Evolutionary conservation across 2,329 filamentous ascomycete genomes (phyloP).

Genomic region (Arachnomyces sp.): DNA sequence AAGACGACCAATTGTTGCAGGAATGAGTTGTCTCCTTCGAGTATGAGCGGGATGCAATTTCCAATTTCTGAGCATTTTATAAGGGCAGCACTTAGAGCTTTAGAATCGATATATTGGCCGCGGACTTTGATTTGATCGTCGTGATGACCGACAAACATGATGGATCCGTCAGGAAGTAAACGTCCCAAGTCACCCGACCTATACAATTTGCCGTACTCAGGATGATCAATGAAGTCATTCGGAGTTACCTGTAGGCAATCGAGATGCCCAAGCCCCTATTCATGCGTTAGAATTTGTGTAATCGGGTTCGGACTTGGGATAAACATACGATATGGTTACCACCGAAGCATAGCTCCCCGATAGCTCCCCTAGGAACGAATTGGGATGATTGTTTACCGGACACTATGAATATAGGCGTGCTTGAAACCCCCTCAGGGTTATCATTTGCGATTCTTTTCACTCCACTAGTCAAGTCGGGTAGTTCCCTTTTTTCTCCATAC

Average conservation of each 20-base stretch:
- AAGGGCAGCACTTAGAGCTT: constrained; percentile 61
- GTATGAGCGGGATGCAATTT: constrained; percentile 58
- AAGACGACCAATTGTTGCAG: constrained; percentile 58
- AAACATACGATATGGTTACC: constrained; percentile 63
- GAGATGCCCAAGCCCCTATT: constrained; percentile 57
- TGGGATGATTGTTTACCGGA: constrained; percentile 36
- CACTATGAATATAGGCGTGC: constrained; percentile 66
- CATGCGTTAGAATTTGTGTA: constrained; percentile 5
- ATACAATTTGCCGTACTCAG: constrained; percentile 63
- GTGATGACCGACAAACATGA: constrained; percentile 63
- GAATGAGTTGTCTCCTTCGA: constrained; percentile 33
- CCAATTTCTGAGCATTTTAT: constrained; percentile 43
- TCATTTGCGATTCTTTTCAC: constrained; percentile 47
- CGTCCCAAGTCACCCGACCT: constrained; percentile 75
- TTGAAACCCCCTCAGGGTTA: constrained; percentile 49
- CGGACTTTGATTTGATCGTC: constrained; percentile 78
- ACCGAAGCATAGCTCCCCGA: constrained; percentile 81
- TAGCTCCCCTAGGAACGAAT: constrained; percentile 58
- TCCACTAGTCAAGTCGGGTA: constrained; percentile 41
- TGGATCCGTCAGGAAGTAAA: constrained; percentile 65
- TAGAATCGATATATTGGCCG: constrained; percentile 70
- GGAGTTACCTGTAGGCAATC: constrained; percentile 54
- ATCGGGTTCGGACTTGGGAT: neutral
- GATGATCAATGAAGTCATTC: constrained; percentile 61
- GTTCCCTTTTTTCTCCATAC: constrained; percentile 25